phyloP scores from a whole-genome alignment of 257 asterid genomes.

The Salvia miltiorrhiza region DNA sequence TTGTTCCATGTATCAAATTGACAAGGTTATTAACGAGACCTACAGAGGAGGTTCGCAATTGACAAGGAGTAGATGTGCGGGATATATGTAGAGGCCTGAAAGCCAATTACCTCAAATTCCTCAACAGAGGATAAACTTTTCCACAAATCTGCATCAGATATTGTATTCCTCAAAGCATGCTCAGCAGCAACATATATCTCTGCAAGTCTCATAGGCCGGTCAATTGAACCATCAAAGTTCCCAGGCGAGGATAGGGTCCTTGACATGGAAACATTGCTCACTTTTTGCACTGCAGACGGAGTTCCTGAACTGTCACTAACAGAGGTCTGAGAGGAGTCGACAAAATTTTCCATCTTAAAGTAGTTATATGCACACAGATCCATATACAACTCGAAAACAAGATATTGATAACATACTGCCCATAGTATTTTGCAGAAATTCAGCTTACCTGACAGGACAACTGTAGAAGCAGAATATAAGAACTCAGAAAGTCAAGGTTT shows the following conservation, averaged over 20 bases:
- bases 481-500: not conserved
- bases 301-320: slow-evolving; percentile 71
- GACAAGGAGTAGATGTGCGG: not conserved
- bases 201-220: slow-evolving; percentile 94
- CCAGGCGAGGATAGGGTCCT: slow-evolving; percentile 90
- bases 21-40: not conserved
- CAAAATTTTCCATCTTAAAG: slow-evolving; percentile 7
- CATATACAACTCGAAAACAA: slow-evolving; percentile 3
- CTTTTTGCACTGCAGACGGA: slow-evolving; percentile 40
- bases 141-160: slow-evolving; percentile 63
- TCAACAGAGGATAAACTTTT: slow-evolving; percentile 75
- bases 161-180: slow-evolving; percentile 78
- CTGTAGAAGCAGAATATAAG: not conserved
- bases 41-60: slow-evolving; percentile 8
- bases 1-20: slow-evolving; percentile 6
- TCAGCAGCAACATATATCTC: slow-evolving; percentile 94
- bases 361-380: slow-evolving; percentile 11
- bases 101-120: slow-evolving; percentile 77
- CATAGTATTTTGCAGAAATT: not conserved
- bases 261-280: slow-evolving; percentile 53
- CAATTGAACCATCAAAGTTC: slow-evolving; percentile 70
- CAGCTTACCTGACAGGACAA: slow-evolving; percentile 2
- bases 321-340: slow-evolving; percentile 32
- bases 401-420: not conserved
- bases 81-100: slow-evolving; percentile 11